phyloP scores from a whole-genome alignment of 1,284 basidiomycete genomes.

The Moesziomyces aphidis region DNA sequence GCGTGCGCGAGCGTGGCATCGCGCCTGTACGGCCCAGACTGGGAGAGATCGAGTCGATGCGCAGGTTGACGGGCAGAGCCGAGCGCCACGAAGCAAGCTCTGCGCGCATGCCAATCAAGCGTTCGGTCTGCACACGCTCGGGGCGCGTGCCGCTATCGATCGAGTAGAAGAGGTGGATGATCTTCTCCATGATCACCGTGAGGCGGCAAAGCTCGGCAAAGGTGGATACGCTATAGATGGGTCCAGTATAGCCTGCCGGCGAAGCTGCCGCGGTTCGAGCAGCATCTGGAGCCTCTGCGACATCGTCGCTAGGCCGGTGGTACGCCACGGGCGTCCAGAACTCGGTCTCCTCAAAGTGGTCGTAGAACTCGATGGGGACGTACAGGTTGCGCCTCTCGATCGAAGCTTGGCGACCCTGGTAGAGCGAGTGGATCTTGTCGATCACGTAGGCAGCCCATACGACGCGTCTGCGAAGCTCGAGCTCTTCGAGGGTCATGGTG shows the following conservation, averaged over 20 bases:
- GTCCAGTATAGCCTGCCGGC: constrained; percentile 45
- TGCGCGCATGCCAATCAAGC: constrained; percentile 54
- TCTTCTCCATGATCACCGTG: constrained; percentile 61
- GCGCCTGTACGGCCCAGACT: constrained; percentile 5
- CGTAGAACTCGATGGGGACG: constrained; percentile 59
- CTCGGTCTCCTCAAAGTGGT: constrained; percentile 63
- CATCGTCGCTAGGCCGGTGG: constrained; percentile 6
- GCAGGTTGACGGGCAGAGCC: constrained; percentile 23
- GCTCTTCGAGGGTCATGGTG: constrained; percentile 49
- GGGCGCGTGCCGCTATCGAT: constrained; percentile 18
- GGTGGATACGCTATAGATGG: constrained; percentile 60
- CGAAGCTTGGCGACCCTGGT: constrained; percentile 61
- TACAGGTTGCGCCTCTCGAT: constrained; percentile 53
- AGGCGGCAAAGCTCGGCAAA: constrained; percentile 58
- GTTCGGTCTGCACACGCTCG: constrained; percentile 36
- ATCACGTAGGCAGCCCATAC: constrained; percentile 59
- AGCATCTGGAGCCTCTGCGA: not conserved
- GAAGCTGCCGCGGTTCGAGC: too few relatives aligned
- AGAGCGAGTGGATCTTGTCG: constrained; percentile 66
- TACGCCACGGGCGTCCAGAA: constrained; percentile 64
- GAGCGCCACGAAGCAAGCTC: constrained; percentile 30
- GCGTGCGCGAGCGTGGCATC: constrained; percentile 19
- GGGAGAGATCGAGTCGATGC: constrained; percentile 44
- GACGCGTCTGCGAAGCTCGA: constrained; percentile 59
- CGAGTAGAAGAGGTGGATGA: constrained; percentile 8